Evolutionary conservation across 148 eudicot species (phyloP), one percentile per base, ranked within the genome.

Genomic region (Chenopodium suecicum): DNA sequence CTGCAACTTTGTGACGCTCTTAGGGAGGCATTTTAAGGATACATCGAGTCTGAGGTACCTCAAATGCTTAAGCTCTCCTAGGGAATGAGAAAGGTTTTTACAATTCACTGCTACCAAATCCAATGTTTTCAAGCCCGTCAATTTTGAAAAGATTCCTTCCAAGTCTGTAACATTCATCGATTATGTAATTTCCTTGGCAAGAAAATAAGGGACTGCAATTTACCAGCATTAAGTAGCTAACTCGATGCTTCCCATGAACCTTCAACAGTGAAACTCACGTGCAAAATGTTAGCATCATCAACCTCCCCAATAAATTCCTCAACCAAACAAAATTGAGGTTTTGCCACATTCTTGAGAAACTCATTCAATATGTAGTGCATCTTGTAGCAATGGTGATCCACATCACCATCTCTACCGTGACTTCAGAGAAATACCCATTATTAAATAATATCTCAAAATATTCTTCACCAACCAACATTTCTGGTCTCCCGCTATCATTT

Each of bases 161-260:
- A 64, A 0, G 12, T 56, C 27, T 17, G 6, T 13, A 2, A 78
- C 27, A 20, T 7, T n/a, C 5, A 48, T 8, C 29, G 7, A 31
- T 19, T 6, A 20, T 2, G 9, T 12, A 37, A 6, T 17, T 48
- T 13, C 0, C 73, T 54, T 6, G 80, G 80, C 11, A 74, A 16
- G 29, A 81, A 66, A 41, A 81, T 37, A 74, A 81, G 65, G 1
- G 83, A 74, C 58, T 47, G 6, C 65, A 81, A 64, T 16, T 32
- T 34, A 8, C 66, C 31, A 17, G 74, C 73, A 31, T 7, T 31
- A 31, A 1, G 34, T 1, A 81, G 74, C 83, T 79, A 74, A 9
- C 66, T 2, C 9, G 83, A 74, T 23, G 54, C 32, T 27, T 29
- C 63, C 78, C 83, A 50, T 7, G 27, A 27, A 31, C 12, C 27